A percentile compares a stretch with the other conserved stretches of the same genome.
Evolutionary conservation across 108 stramenopile genomes (phyloP).

Genomic region (Discostella pseudostelligera): DNA sequence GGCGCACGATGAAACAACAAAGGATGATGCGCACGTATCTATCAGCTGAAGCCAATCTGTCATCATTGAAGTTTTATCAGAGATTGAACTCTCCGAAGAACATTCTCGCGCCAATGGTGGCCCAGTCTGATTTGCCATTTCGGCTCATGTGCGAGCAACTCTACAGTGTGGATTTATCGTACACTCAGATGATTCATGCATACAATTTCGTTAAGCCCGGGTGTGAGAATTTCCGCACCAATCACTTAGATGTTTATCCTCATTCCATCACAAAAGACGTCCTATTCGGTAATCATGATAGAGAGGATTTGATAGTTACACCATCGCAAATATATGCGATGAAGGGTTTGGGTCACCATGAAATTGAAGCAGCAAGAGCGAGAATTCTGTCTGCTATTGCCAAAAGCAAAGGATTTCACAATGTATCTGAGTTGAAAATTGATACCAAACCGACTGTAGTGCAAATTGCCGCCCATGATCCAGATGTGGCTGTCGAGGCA

Average conservation of each 20-base stretch:
- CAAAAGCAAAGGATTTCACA: neutral
- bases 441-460: slow-evolving; percentile 60
- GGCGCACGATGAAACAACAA: neutral
- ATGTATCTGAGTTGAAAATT: slow-evolving; percentile 6
- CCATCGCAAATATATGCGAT: slow-evolving; percentile 27
- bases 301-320: slow-evolving; percentile 3
- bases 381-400: slow-evolving; percentile 26
- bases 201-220: slow-evolving; percentile 52
- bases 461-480: slow-evolving; percentile 94
- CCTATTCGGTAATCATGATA: slow-evolving; percentile 19
- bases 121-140: slow-evolving; percentile 80
- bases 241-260: slow-evolving; percentile 74
- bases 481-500: slow-evolving; percentile 67
- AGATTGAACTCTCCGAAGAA: slow-evolving; percentile 46
- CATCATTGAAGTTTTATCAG: slow-evolving; percentile 28
- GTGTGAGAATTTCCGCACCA: slow-evolving; percentile 53
- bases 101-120: slow-evolving; percentile 82
- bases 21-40: neutral
- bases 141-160: slow-evolving; percentile 82
- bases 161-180: slow-evolving; percentile 84
- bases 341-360: slow-evolving; percentile 14
- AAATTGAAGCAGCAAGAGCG: slow-evolving; percentile 25
- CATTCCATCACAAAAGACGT: slow-evolving; percentile 37
- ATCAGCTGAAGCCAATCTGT: neutral
- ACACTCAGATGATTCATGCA: slow-evolving; percentile 96